Conservation (phyloP, 78 protist species). For the Planoprotostelium fungivorum region DNA sequence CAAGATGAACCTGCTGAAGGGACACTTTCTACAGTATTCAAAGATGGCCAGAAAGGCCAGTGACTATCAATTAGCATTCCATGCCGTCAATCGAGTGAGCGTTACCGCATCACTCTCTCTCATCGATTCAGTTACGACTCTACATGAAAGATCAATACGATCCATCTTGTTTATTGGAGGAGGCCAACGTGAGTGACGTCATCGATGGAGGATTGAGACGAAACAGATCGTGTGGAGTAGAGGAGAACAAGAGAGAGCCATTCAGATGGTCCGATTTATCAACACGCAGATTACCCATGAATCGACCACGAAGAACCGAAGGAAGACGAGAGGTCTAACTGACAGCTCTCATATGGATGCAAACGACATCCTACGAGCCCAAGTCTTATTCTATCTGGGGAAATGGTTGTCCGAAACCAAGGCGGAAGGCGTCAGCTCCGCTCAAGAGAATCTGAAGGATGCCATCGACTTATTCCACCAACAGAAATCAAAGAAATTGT, state of each 20-base stretch:
- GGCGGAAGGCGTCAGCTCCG: neutral
- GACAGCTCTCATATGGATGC: neutral
- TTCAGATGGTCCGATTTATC: neutral
- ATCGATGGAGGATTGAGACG: neutral
- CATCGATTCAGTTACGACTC: neutral
- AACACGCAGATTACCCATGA: neutral
- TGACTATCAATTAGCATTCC: neutral
- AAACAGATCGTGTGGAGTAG: neutral
- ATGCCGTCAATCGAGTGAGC: neutral
- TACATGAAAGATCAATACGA: neutral
- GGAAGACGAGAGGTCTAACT: neutral
- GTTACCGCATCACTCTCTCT: neutral
- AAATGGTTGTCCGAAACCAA: neutral
- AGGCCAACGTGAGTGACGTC: neutral
- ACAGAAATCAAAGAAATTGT: neutral
- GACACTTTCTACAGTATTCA: neutral
- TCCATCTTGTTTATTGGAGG: neutral
- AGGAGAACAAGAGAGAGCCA: neutral
- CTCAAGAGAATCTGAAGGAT: neutral
- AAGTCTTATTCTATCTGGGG: neutral
- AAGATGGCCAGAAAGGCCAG: slow-evolving; percentile 4
- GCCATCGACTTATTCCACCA: neutral
- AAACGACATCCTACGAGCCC: neutral
- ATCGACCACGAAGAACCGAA: neutral
- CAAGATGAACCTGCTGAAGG: neutral